Evolutionary conservation across 2,329 filamentous ascomycete species (phyloP), one percentile per base, ranked within the genome.

Genomic region (Torrubiella hemipterigena): DNA sequence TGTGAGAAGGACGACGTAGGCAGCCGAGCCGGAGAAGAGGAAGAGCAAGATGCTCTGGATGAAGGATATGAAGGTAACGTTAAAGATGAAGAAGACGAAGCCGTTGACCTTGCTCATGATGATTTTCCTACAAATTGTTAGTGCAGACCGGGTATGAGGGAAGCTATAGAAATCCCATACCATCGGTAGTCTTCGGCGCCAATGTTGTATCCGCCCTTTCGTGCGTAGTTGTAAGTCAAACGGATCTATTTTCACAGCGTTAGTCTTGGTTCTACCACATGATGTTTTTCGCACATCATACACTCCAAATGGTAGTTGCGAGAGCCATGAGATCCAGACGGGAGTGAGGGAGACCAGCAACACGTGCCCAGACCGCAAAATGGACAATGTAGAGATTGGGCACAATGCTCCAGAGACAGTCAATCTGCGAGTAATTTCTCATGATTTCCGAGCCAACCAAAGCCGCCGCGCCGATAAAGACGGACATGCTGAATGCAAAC

Each of bases 151-250:
- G 16, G 10, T 14, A 4, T 14, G 29, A 12, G 7, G 33, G n/a
- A n/a, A n/a, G n/a, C n/a, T n/a, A n/a, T n/a, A n/a, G n/a, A n/a
- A n/a, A n/a, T n/a, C n/a, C n/a, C 48, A 37, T 40, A 60, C 77
- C 91, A 98, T 58, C 91, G 73, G 55, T 98, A 98, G 55, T 98
- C 91, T 56, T 98, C 89, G 12, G 81, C 87, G 22, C 91, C 89
- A 40, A 87, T 66, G 12, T 68, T 63, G 54, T 98, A 98, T 16
- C 91, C 91, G 23, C 91, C 91, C 54, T 84, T 93, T 36, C 91
- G 80, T 78, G 82, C 94, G 61, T 95, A 98, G 59, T 98, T 98
- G 65, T 73, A 96, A 3, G 89, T 96, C 56, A 98, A 63, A 9
- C 91, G 81, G 35, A 61, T 52, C 82, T 86, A 37, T 12, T 7